phyloP scores from a whole-genome alignment of 2,329 filamentous ascomycete species.

The Stylonectria norvegica region DNA sequence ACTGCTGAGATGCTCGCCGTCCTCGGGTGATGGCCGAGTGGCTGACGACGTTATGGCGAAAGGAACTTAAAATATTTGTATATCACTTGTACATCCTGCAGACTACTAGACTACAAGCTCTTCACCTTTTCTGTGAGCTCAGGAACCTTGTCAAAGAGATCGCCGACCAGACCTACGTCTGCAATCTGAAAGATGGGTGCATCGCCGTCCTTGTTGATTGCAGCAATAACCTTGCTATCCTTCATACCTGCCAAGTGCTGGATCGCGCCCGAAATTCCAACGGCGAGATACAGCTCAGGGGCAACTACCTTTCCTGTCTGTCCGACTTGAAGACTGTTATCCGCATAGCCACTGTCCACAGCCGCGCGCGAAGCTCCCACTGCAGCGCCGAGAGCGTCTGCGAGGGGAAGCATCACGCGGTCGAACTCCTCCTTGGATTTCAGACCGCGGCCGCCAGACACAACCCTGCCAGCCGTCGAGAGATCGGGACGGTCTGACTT shows the following conservation, averaged over 20 bases:
- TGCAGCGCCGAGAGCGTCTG: constrained; percentile 89
- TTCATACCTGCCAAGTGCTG: constrained; percentile 99
- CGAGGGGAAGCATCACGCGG: constrained; percentile 83
- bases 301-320: constrained; percentile 99
- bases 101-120: constrained; percentile 41
- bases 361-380: constrained; percentile 93
- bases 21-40: constrained; percentile 33
- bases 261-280: constrained; percentile 94
- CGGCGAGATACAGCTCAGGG: constrained; percentile 90
- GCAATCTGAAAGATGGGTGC: constrained; percentile 98
- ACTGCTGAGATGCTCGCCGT: constrained; percentile 57
- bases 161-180: constrained; percentile 91
- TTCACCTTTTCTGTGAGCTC: constrained; percentile 96
- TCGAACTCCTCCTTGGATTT: constrained; percentile 99
- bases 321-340: constrained; percentile 97
- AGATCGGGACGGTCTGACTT: constrained; percentile 94
- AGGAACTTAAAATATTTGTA: constrained; percentile 24
- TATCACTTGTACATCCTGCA: constrained; percentile 24
- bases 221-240: constrained; percentile 98
- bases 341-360: constrained; percentile 94
- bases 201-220: constrained; percentile 96
- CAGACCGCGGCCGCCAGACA: constrained; percentile 88
- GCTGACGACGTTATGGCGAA: background rate
- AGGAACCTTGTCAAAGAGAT: constrained; percentile 92
- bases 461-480: constrained; percentile 81